These are phyloP conservation scores for Colletotrichum cordylinicola DNA, from an alignment of 2,329 filamentous ascomycete genomes.

Conservation along the genomic window DNA sequence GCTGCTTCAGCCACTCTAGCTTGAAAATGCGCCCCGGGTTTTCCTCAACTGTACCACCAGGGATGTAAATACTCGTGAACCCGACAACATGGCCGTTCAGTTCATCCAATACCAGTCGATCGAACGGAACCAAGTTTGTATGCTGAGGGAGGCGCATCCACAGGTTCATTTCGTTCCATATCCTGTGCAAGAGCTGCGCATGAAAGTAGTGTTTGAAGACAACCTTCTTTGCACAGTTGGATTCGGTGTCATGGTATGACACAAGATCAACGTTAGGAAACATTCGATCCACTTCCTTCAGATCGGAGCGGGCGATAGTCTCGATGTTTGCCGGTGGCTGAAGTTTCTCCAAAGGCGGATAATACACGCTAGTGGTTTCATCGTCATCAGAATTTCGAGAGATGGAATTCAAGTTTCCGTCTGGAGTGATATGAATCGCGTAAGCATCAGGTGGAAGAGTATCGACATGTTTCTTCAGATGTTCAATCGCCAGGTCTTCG, in stretches of 20 bases:
- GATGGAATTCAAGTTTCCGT: conserved; percentile 27
- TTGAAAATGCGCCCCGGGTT: background rate
- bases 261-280: background rate
- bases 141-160: conserved; percentile 39
- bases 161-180: conserved; percentile 41
- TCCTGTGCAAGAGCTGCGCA: conserved; percentile 20
- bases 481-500: conserved; percentile 27
- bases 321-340: conserved; percentile 22
- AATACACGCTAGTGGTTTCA: conserved; percentile 27
- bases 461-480: conserved; percentile 28
- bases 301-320: background rate
- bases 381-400: conserved; percentile 32
- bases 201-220: background rate
- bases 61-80: conserved; percentile 33
- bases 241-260: background rate
- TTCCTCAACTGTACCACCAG: background rate
- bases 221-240: background rate
- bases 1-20: conserved; percentile 38
- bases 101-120: conserved; percentile 38
- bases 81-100: conserved; percentile 37
- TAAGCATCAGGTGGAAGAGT: conserved; percentile 24
- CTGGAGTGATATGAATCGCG: conserved; percentile 26
- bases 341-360: conserved; percentile 27
- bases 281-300: background rate
- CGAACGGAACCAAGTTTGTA: conserved; percentile 41